These are phyloP conservation scores for Erodium trifolium DNA, from an alignment of 441 rosid species.

Conservation along the genomic window DNA sequence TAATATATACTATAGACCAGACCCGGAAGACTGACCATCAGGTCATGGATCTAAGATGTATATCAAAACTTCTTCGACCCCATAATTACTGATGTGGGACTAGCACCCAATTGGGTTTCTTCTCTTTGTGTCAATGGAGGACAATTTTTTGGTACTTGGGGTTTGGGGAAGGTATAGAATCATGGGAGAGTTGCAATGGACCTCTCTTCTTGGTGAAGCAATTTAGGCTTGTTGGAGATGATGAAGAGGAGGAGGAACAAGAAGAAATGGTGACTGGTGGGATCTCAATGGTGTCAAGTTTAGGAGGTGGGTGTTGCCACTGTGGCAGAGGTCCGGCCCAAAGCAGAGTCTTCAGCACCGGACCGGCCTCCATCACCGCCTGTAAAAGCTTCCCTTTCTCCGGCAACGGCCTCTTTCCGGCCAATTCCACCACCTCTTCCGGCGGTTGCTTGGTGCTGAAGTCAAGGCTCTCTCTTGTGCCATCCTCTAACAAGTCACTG, in stretches of 20 bases:
- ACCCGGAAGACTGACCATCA: not conserved
- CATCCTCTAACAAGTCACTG: not conserved
- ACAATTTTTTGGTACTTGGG: constrained; percentile 30
- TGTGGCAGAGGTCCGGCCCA: constrained; percentile 85
- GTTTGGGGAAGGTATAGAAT: constrained; percentile 29
- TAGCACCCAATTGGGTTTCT: constrained; percentile 1
- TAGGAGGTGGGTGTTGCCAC: constrained; percentile 85
- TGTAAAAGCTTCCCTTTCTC: constrained; percentile 79
- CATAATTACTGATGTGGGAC: too few relatives aligned
- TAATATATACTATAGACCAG: constrained; percentile 8
- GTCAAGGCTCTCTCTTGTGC: not conserved
- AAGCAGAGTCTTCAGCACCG: constrained; percentile 71
- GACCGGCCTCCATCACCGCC: constrained; percentile 85
- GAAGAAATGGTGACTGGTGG: constrained; percentile 64
- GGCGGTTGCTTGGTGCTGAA: constrained; percentile 13
- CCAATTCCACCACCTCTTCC: constrained; percentile 26
- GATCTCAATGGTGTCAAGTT: constrained; percentile 54
- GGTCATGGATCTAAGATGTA: too few relatives aligned
- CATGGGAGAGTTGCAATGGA: constrained; percentile 22
- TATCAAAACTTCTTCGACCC: too few relatives aligned
- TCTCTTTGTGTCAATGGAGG: constrained; percentile 19
- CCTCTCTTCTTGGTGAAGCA: constrained; percentile 35
- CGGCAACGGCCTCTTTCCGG: constrained; percentile 55
- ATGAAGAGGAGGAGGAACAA: constrained; percentile 21
- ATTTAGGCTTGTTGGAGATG: constrained; percentile 24